These are phyloP conservation scores for Cryphonectria naterciae DNA, from an alignment of 2,329 filamentous ascomycete genomes.

Conservation along the genomic window DNA sequence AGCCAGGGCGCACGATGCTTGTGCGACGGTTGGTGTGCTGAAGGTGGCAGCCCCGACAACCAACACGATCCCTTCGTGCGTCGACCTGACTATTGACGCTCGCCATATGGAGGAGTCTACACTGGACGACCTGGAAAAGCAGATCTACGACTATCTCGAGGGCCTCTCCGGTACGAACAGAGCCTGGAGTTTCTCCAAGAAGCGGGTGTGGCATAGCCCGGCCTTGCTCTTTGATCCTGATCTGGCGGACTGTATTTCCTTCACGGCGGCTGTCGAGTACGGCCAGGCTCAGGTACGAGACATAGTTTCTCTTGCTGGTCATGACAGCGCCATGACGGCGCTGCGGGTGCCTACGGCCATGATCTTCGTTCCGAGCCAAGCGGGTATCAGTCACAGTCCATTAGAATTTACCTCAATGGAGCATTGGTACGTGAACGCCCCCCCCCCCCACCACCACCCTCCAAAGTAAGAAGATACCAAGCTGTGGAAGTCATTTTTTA, in stretches of 20 bases:
- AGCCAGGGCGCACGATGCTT: slow-evolving; percentile 4
- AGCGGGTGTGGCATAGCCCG: slow-evolving; percentile 31
- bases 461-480: not conserved
- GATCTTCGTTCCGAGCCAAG: slow-evolving; percentile 37
- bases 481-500: not conserved
- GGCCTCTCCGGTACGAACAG: slow-evolving; percentile 24
- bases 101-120: not conserved
- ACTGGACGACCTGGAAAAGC: not conserved
- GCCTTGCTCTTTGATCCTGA: slow-evolving; percentile 32
- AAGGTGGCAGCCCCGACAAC: slow-evolving; percentile 28
- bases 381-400: slow-evolving; percentile 34
- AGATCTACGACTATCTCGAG: slow-evolving; percentile 28
- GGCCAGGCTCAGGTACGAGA: slow-evolving; percentile 29
- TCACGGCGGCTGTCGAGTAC: not conserved
- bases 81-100: slow-evolving; percentile 2
- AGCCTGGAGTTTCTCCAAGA: slow-evolving; percentile 26
- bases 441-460: not conserved
- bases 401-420: slow-evolving; percentile 29
- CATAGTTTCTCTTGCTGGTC: slow-evolving; percentile 32
- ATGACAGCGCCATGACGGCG: slow-evolving; percentile 37
- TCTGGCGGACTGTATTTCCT: slow-evolving; percentile 32
- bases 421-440: slow-evolving; percentile 13
- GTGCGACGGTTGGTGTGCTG: slow-evolving; percentile 33
- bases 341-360: slow-evolving; percentile 37
- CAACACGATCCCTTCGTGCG: slow-evolving; percentile 8